Evolutionary conservation across 805 yeast species (phyloP).

Genomic region (Metschnikowia gruessii): DNA sequence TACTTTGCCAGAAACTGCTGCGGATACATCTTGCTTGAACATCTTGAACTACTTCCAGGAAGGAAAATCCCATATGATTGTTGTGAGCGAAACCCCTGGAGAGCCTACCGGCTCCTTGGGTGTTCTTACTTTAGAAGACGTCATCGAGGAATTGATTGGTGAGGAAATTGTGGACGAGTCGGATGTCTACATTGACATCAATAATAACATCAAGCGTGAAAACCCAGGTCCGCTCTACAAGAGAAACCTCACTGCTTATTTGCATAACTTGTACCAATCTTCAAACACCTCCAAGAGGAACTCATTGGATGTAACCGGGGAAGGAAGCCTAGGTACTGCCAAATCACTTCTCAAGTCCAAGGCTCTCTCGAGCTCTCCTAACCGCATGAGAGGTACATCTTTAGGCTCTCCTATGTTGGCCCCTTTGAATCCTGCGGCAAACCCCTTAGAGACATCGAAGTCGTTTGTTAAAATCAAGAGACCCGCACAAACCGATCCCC

Average conservation of each 20-base stretch:
- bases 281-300: constrained; percentile 38
- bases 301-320: constrained; percentile 33
- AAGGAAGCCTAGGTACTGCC: neutral
- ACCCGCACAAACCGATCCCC: constrained; percentile 31
- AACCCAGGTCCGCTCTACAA: constrained; percentile 75
- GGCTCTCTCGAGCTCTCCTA: constrained; percentile 15
- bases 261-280: constrained; percentile 54
- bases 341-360: constrained; percentile 5
- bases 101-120: constrained; percentile 81
- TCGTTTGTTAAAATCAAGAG: constrained; percentile 67
- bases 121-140: constrained; percentile 91
- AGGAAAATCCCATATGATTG: constrained; percentile 96
- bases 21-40: constrained; percentile 89
- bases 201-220: constrained; percentile 75
- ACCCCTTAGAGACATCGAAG: constrained; percentile 65
- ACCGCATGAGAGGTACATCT: constrained; percentile 11
- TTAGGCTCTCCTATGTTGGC: constrained; percentile 18
- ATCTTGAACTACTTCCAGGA: constrained; percentile 95
- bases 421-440: constrained; percentile 55
- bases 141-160: constrained; percentile 96
- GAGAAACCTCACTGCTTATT: constrained; percentile 63
- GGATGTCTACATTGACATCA: constrained; percentile 89
- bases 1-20: constrained; percentile 90
- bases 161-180: constrained; percentile 97
- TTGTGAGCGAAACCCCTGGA: constrained; percentile 86